phyloP scores from a whole-genome alignment of 495 filamentous ascomycete genomes.

The Lentithecium fluviatile region DNA sequence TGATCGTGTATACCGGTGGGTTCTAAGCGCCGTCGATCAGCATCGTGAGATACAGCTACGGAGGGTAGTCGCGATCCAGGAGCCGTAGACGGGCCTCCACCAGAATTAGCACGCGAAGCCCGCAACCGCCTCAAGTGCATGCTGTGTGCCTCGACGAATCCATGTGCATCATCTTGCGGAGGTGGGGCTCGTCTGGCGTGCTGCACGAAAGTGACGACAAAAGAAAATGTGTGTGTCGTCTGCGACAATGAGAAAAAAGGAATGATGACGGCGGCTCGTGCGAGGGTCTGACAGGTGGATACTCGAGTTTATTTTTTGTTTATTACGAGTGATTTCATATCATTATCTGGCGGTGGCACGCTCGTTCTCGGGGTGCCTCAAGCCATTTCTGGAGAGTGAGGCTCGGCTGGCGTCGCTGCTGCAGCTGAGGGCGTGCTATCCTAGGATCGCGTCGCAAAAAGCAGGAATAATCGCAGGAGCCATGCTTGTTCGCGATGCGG shows the following conservation, averaged over 20 bases:
- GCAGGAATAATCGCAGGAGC: too few relatives aligned
- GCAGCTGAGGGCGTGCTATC: slow-evolving; percentile 23
- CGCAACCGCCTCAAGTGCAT: background rate
- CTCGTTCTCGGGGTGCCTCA: background rate
- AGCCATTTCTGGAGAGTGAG: slow-evolving; percentile 6
- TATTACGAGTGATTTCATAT: too few relatives aligned
- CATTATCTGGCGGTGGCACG: too few relatives aligned
- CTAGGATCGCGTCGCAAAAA: slow-evolving; percentile 20
- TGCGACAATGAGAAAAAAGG: too few relatives aligned
- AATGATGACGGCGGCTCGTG: background rate
- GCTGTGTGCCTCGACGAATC: background rate
- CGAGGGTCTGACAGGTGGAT: background rate
- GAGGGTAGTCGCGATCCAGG: background rate
- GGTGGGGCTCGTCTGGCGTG: background rate
- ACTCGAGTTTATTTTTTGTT: background rate
- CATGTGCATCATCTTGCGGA: background rate
- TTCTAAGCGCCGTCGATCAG: too few relatives aligned
- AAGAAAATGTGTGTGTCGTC: background rate
- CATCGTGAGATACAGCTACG: too few relatives aligned
- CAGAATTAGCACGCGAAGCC: background rate
- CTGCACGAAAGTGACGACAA: background rate
- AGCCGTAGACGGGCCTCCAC: background rate
- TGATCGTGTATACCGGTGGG: too few relatives aligned
- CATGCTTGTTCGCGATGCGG: slow-evolving; percentile 4
- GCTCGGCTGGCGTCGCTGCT: slow-evolving; percentile 18